Evolutionary conservation across 2,329 filamentous ascomycete species (phyloP).

Genomic region (Periconia digitata): DNA sequence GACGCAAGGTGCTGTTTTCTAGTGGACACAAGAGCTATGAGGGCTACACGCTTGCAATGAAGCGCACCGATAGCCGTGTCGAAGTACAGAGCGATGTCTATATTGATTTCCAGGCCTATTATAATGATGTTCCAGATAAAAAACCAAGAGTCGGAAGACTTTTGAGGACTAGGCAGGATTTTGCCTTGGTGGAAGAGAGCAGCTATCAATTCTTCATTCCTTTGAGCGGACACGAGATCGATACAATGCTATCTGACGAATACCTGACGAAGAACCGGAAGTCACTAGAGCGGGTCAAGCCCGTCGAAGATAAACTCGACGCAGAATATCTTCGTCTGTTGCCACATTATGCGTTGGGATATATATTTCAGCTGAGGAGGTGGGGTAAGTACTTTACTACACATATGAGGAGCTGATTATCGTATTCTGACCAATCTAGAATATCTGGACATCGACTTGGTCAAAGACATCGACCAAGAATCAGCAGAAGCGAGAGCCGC

Average conservation of each 20-base stretch:
- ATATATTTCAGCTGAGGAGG: slow-evolving; percentile 8
- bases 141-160: slow-evolving; percentile 2
- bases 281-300: not conserved
- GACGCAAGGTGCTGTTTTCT: slow-evolving; percentile 2
- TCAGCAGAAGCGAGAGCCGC: not conserved
- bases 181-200: not conserved
- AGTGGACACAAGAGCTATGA: slow-evolving; percentile 10
- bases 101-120: slow-evolving; percentile 9
- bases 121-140: not conserved
- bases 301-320: not conserved
- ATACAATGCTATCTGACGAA: slow-evolving; percentile 1
- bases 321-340: slow-evolving; percentile 3
- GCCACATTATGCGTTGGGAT: slow-evolving; percentile 5
- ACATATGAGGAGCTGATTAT: not conserved
- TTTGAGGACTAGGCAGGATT: not conserved
- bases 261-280: not conserved
- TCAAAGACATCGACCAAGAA: slow-evolving; percentile 9
- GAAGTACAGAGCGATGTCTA: slow-evolving; percentile 13
- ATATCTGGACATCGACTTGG: slow-evolving; percentile 6
- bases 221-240: slow-evolving; percentile 2
- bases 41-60: not conserved
- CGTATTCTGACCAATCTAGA: not conserved
- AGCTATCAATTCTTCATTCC: not conserved
- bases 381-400: slow-evolving; percentile 4
- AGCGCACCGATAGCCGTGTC: not conserved